Evolutionary conservation across 1,284 basidiomycete genomes (phyloP), one percentile per base, ranked within the genome.

Genomic region (Vanrija pseudolonga): DNA sequence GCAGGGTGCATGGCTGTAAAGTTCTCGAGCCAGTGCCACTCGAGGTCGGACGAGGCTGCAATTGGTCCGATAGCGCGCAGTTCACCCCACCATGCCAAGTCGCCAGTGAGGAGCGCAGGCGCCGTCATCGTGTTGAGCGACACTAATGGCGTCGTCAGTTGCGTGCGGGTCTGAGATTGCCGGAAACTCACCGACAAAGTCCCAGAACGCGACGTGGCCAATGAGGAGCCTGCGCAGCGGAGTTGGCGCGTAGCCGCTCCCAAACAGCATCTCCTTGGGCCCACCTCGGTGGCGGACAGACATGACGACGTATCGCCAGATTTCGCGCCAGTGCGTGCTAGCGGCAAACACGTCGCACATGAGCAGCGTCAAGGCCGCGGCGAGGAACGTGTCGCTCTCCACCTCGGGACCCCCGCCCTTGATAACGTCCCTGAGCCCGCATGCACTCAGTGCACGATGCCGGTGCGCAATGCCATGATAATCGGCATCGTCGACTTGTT

Each of bases 311-410:
- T 63, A 52, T 4, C 63, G 54, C 24, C 59, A 49, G 3, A 60
- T 48, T 42, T 69, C 67, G n/a, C 62, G 45, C 67, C 67, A 69
- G 15, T 53, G 43, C 4, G 56, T 43, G n/a, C 60, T 56, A 0
- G 67, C 60, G 4, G 62, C 63, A 4, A 69, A 55, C 2, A 67
- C 67, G 57, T 65, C 67, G 38, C 60, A 54, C 26, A 50, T 50
- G 9, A 57, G 45, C 6, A 66, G 26, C 37, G 61, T 60, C 7
- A 55, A 32, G 3, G 53, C 40, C 6, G 61, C 60, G 2, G 61
- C 65, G 12, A 67, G 51, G 47, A 64, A 69, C 6, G 59, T 56
- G 41, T 68, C 66, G 32, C 60, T 59, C 15, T 37, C 46, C 3
- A 64, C 17, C 46, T 68, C 67, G 12, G 23, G 12, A 15, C 45